These are phyloP conservation scores for Tetrahymena elliotti DNA, from an alignment of 73 alveolate genomes.

Conservation along the genomic window DNA sequence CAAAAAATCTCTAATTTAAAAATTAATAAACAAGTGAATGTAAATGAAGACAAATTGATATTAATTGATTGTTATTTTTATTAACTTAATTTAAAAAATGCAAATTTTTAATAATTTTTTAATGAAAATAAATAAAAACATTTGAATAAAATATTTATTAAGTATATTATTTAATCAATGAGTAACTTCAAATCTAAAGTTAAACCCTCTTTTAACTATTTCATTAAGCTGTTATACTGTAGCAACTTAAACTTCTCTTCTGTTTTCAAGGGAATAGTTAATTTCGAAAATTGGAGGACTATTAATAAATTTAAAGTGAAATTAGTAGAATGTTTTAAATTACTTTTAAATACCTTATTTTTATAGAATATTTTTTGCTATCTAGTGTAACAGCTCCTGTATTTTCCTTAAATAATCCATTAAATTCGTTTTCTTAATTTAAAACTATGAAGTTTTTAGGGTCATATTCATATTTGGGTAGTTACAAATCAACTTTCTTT, in stretches of 20 bases:
- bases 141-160: too few relatives aligned
- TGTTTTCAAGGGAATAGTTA: neutral
- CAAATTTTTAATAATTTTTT: too few relatives aligned
- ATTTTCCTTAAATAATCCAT: neutral
- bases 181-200: neutral
- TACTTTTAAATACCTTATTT: neutral
- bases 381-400: neutral
- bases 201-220: neutral
- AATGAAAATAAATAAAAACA: too few relatives aligned
- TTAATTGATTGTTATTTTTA: too few relatives aligned
- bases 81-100: too few relatives aligned
- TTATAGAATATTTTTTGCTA: neutral
- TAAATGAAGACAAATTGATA: too few relatives aligned
- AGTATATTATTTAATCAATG: neutral
- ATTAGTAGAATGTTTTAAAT: neutral
- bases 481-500: neutral
- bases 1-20: too few relatives aligned
- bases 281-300: neutral
- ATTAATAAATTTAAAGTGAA: neutral
- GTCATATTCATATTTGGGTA: neutral
- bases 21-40: too few relatives aligned
- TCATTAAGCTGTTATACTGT: neutral
- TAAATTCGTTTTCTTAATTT: neutral
- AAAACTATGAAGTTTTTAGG: neutral
- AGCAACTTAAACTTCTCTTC: neutral